Base-by-base conservation (phyloP, 1,284 basidiomycete species). In the Trichosporon inkin region DNA sequence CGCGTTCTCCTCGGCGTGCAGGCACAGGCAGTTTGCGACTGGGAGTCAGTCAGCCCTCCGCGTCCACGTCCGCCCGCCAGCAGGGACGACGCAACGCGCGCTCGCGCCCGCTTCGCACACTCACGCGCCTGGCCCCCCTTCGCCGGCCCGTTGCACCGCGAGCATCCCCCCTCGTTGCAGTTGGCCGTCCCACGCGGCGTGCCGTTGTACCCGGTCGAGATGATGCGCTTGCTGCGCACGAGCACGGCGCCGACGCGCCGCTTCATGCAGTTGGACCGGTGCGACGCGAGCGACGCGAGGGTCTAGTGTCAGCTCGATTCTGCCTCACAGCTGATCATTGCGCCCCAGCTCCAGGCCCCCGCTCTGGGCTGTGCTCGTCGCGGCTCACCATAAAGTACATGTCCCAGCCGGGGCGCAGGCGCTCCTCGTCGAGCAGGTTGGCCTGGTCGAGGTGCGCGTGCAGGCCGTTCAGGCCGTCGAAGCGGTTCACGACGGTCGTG, bases 1-100 rank as follows among this genome's bases (percentile, higher is more conserved):
- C 0, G 95, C 96, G 71, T 99, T 99, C 80, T 99, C 96, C 77
- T 99, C 96, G 0, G 96, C 96, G 74, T 99, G 96, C 16, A 99
- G 80, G 74, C 96, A 99, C 0, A 99, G 81, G 71, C 95, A 99
- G 72, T 92, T 90, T 19, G 35, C 34, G 13, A 51, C 34, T 51
- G 32, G 3, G n/a, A 6, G 13, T 19, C 3, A 2, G 34, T 53
- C 52, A 49, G 44, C 44, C n/a, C 38, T 17, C 19, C 38, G 3
- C 11, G 38, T 10, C 17, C 24, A 13, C 6, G 7, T 13, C 20
- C 17, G n/a, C n/a, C n/a, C n/a, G n/a, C n/a, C n/a, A n/a, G n/a
- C n/a, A n/a, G n/a, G n/a, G n/a, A n/a, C n/a, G n/a, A n/a, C n/a
- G n/a, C n/a, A n/a, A n/a, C n/a, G n/a, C n/a, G n/a, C n/a, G n/a